Evolutionary conservation across 306 rosid species (phyloP).

Genomic region (Quercus gilva): DNA sequence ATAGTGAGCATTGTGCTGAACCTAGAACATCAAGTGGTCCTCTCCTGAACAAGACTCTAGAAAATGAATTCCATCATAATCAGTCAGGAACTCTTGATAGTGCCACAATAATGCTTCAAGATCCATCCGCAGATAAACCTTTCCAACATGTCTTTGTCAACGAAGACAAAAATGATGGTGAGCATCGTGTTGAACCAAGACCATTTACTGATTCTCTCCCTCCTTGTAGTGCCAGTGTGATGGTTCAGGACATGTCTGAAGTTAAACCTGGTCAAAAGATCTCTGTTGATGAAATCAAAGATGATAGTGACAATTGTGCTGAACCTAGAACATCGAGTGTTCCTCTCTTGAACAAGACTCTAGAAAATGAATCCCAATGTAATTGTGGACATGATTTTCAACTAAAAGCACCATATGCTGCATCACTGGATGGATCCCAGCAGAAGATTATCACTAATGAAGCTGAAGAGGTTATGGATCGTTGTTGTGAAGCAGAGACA

Average conservation of each 20-base stretch:
- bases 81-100: slow-evolving; percentile 26
- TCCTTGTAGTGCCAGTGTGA: background rate
- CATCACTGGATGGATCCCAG: slow-evolving; percentile 25
- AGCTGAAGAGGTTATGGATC: slow-evolving; percentile 27
- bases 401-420: slow-evolving; percentile 15
- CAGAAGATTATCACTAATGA: slow-evolving; percentile 29
- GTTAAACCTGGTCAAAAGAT: slow-evolving; percentile 5
- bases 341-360: slow-evolving; percentile 14
- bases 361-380: slow-evolving; percentile 6
- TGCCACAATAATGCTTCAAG: slow-evolving; percentile 9
- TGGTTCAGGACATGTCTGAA: background rate
- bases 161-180: slow-evolving; percentile 7
- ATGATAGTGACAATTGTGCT: slow-evolving; percentile 1
- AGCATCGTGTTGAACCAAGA: slow-evolving; percentile 23
- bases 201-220: slow-evolving; percentile 14
- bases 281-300: slow-evolving; percentile 9
- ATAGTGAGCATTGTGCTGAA: slow-evolving; percentile 7
- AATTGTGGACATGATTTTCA: slow-evolving; percentile 29
- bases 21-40: slow-evolving; percentile 16
- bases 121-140: slow-evolving; percentile 17
- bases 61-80: slow-evolving; percentile 4
- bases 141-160: slow-evolving; percentile 7
- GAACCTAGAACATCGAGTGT: slow-evolving; percentile 19
- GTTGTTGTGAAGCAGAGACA: slow-evolving; percentile 24
- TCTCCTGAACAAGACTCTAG: slow-evolving; percentile 7